These are phyloP conservation scores for Solanum sitiens DNA, from an alignment of 257 asterid species.

Conservation along the genomic window DNA sequence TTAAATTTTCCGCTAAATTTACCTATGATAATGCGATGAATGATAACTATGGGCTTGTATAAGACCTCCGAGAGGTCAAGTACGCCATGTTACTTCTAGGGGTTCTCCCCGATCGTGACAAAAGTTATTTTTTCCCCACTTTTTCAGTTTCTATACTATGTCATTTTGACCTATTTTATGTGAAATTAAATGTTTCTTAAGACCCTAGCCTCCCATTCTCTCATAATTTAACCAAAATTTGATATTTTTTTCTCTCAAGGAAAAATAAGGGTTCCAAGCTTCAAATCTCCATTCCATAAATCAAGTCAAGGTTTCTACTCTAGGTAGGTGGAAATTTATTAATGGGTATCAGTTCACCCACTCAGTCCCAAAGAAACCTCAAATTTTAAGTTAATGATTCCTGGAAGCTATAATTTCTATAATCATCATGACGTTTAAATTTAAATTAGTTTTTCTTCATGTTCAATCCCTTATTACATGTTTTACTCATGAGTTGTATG, in stretches of 20 bases:
- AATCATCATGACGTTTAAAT: background rate
- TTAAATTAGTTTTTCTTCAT: background rate
- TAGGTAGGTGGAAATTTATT: background rate
- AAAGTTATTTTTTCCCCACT: no score
- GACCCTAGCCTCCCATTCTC: background rate
- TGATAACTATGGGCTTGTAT: no score
- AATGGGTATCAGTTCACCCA: background rate
- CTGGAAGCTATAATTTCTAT: background rate
- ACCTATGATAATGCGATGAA: no score
- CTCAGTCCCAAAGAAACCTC: background rate
- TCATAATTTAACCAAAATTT: background rate
- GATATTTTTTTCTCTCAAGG: background rate
- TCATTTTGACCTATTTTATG: no score
- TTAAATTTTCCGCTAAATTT: no score
- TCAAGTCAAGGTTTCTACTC: background rate
- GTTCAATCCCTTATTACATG: background rate
- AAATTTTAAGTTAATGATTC: background rate
- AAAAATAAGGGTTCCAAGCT: background rate
- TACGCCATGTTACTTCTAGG: no score
- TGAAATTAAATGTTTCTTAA: no score
- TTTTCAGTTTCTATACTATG: background rate
- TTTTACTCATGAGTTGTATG: background rate
- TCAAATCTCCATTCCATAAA: background rate
- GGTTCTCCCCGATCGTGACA: no score
- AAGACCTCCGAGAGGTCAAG: no score